Evolutionary conservation across 305 asterid species (phyloP), one percentile per base, ranked within the genome.

Genomic region (Ruellia speciosa): DNA sequence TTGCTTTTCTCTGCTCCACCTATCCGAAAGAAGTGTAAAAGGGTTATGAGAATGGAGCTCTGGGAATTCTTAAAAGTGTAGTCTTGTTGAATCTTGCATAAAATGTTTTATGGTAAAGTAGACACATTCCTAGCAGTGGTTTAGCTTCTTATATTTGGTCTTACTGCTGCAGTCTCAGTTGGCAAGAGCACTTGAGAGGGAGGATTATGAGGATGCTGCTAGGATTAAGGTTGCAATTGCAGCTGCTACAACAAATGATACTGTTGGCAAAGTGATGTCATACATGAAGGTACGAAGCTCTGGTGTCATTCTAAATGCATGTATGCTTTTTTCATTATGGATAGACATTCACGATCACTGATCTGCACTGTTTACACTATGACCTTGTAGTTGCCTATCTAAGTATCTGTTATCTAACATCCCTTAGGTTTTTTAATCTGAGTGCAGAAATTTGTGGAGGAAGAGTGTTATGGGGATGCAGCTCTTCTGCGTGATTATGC

Each of bases 151-250:
- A 31, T 19, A 57, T 14, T 56, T 59, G 62, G n/a, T 65, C 59
- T 72, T 60, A 68, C 66, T 48, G 49, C 55, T 53, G 73, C 90
- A 92, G 99, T 65, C 81, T 46, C 94, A 86, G 70, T 67, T 92
- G 69, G 79, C 70, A 40, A 65, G 59, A 37, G 93, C 95, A 58
- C 65, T 86, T 69, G 79, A 77, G 65, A 75, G 69, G 59, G 99
- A 92, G 75, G 94, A 92, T 69, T 92, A 92, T 66, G 87, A 72
- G 69, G 95, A 88, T 58, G 96, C 98, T 69, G 94, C 95, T 24
- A 80, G 79, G 80, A 69, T 88, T 59, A 92, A 92, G 78, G 95
- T 92, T 73, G 93, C 93, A 54, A 92, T 92, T 62, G 98, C 98
- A 14, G 98, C 98, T 62, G 81, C 95, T 63, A 75, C 98, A 50